phyloP scores from a whole-genome alignment of 352 stramenopile genomes.

The Poterioochromonas sp. region DNA sequence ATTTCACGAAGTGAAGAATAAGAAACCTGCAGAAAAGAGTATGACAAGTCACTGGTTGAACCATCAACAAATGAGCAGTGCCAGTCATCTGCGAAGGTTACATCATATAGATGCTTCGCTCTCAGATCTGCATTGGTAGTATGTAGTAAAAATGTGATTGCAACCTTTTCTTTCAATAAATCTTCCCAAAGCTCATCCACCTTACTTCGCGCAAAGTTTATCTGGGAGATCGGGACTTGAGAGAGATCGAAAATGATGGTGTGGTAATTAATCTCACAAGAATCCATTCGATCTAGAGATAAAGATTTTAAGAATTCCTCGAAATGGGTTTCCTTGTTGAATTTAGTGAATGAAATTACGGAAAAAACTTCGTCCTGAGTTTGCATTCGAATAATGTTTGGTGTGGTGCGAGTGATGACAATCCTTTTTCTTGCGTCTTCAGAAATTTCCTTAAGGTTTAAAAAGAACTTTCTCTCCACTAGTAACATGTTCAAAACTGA shows the following conservation, averaged over 20 bases:
- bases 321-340: neutral
- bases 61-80: constrained; percentile 45
- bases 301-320: neutral
- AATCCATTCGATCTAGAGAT: neutral
- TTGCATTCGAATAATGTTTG: neutral
- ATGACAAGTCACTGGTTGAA: neutral
- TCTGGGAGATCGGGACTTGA: constrained; percentile 35
- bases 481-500: neutral
- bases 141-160: constrained; percentile 45
- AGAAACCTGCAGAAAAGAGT: neutral
- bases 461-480: neutral
- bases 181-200: constrained; percentile 36
- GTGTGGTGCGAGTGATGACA: neutral
- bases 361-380: neutral
- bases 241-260: constrained; percentile 46
- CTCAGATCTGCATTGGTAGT: constrained; percentile 40
- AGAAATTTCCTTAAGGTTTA: neutral
- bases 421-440: neutral
- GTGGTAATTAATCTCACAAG: neutral
- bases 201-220: constrained; percentile 46
- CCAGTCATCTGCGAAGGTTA: constrained; percentile 47
- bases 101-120: constrained; percentile 38
- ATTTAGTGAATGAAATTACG: neutral
- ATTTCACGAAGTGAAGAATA: neutral
- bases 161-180: constrained; percentile 14